Conservation (phyloP, 768 basidiomycete species). For the Tremella mesenterica region DNA sequence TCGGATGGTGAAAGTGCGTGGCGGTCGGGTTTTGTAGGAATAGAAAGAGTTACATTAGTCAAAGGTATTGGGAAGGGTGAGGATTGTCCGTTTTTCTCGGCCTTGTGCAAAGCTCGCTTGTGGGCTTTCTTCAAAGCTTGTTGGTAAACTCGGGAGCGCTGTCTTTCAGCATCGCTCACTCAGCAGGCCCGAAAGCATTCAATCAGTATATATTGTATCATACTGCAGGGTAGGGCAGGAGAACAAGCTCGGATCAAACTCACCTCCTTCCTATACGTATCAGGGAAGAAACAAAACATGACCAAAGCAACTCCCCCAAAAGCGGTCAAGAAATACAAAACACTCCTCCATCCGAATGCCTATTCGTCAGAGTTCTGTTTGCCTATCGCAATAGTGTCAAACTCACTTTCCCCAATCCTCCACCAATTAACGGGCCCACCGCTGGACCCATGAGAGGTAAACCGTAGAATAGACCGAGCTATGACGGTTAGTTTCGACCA, state of each 20-base stretch:
- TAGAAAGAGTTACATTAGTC: not conserved
- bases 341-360: conserved; percentile 65
- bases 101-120: conserved; percentile 33
- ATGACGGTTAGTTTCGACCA: too few relatives aligned
- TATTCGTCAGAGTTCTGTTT: conserved; percentile 49
- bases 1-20: too few relatives aligned
- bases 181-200: too few relatives aligned
- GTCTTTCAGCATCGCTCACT: not conserved
- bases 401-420: conserved; percentile 27
- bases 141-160: conserved; percentile 70
- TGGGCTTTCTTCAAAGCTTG: conserved; percentile 51
- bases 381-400: conserved; percentile 56
- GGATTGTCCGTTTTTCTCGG: conserved; percentile 21
- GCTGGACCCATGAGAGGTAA: conserved; percentile 62
- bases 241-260: not conserved
- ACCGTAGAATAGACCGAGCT: conserved; percentile 35
- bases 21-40: too few relatives aligned
- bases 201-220: not conserved
- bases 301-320: conserved; percentile 54
- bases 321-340: conserved; percentile 72
- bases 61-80: conserved; percentile 26
- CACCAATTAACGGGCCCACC: conserved; percentile 34
- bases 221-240: not conserved
- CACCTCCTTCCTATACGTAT: conserved; percentile 67
- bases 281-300: conserved; percentile 62